phyloP scores from a whole-genome alignment of 257 asterid species.

The Nemophila menziesii region DNA sequence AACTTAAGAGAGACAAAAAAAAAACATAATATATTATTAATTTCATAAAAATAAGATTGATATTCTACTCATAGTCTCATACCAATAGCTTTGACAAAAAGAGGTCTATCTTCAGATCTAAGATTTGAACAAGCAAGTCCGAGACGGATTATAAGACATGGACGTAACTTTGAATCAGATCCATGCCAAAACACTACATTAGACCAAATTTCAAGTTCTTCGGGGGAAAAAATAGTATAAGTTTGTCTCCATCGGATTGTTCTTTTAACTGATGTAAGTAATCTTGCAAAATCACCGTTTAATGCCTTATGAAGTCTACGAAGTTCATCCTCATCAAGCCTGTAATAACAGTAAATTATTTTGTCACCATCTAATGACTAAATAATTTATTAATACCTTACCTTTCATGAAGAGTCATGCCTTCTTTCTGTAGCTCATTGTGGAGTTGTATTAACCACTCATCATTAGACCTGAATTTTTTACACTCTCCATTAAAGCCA shows the following conservation, averaged over 20 bases:
- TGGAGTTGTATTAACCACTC: conserved; percentile 28
- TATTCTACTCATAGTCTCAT: background rate
- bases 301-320: conserved; percentile 25
- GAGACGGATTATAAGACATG: conserved; percentile 35
- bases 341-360: no score
- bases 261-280: conserved; percentile 30
- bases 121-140: conserved; percentile 38
- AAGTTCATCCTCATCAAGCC: conserved; percentile 31
- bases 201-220: conserved; percentile 27
- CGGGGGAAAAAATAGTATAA: conserved; percentile 17
- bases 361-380: background rate
- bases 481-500: background rate
- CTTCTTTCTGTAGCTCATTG: conserved; percentile 22
- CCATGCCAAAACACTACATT: conserved; percentile 36
- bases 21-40: background rate
- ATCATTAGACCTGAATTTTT: conserved; percentile 4
- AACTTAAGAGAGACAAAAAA: conserved; percentile 17
- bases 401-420: conserved; percentile 31
- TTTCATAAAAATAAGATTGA: conserved; percentile 2
- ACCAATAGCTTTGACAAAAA: conserved; percentile 34
- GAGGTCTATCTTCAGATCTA: conserved; percentile 15
- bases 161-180: conserved; percentile 15
- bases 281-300: conserved; percentile 25
- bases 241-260: conserved; percentile 31
- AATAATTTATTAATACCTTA: no score